Evolutionary conservation across 192 early-diverging fungal genomes (phyloP), one percentile per base, ranked within the genome.

Genomic region (Coemansia sp.): DNA sequence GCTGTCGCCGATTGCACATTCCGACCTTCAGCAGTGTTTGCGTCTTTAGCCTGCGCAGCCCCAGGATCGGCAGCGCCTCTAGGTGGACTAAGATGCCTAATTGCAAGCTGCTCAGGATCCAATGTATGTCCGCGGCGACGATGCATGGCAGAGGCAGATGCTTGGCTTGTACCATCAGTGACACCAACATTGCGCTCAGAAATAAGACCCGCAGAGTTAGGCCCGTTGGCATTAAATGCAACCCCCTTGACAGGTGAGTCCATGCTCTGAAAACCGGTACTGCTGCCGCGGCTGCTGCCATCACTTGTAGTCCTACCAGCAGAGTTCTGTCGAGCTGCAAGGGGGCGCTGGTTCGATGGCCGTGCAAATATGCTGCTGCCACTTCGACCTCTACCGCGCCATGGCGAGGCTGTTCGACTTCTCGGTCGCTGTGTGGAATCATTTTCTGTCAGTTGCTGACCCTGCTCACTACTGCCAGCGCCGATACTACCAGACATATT

Each of bases 121-220:
- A 80, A 55, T 0, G 78, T 80, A 31, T 58, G 78, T 4, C 78
- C 78, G 17, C 78, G 68, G 21, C 78, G 72, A 17, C 72, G 71
- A 27, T 71, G 69, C 19, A 53, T 33, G 17, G 67, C 5, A 3
- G 54, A 33, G 20, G 39, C 39, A 6, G 11, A 9, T 46, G 39
- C 39, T 46, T 61, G 61, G 22, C 50, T 54, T 2, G 63, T 21
- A 1, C 19, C 54, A 8, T 67, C 72, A 2, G 33, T 42, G 11
- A 51, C 51, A 42, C 51, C 42, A 27, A 58, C 42, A 8, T 52
- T 57, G 51, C 68, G 68, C 59, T 71, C 78, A 1, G 61, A 39
- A 24, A 72, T 65, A 36, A 63, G 55, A 0, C 78, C 78, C 5
- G 78, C 78, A 7, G 78, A 80, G 30, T 54, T 69, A 0, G 70